Conservation (phyloP, 2,329 filamentous ascomycete genomes). For the Penicillium glabrum region DNA sequence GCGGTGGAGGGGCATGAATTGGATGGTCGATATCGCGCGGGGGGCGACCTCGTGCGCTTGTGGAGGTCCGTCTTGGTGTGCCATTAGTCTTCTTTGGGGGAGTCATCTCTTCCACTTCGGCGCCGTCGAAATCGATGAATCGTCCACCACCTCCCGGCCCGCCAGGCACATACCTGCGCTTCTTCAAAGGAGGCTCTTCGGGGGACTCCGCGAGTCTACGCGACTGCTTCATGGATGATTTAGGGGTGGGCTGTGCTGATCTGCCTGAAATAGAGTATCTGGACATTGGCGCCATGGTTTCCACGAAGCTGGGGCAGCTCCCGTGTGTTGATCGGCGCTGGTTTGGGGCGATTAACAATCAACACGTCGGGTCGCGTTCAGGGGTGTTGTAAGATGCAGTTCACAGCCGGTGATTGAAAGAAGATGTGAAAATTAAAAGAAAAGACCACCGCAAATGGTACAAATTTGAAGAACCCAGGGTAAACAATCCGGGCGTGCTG, state of each 20-base stretch:
- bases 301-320: slow-evolving; percentile 7
- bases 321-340: slow-evolving; percentile 14
- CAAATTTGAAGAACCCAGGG: not conserved
- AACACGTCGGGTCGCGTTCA: slow-evolving; percentile 20
- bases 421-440: not conserved
- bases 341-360: slow-evolving; percentile 17
- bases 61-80: slow-evolving; percentile 45
- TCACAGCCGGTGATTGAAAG: not conserved
- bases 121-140: slow-evolving; percentile 72
- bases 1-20: slow-evolving; percentile 27
- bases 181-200: slow-evolving; percentile 66
- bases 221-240: slow-evolving; percentile 32
- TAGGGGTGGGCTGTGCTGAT: slow-evolving; percentile 30
- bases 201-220: slow-evolving; percentile 28
- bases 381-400: slow-evolving; percentile 1
- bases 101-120: slow-evolving; percentile 13
- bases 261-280: slow-evolving; percentile 27
- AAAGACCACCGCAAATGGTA: not conserved
- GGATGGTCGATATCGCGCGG: slow-evolving; percentile 46
- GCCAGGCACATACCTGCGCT: slow-evolving; percentile 77
- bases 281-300: slow-evolving; percentile 34
- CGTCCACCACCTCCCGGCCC: slow-evolving; percentile 82
- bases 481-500: not conserved
- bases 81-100: slow-evolving; percentile 18
- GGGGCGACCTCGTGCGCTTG: slow-evolving; percentile 54